Evolutionary conservation across 2,329 filamentous ascomycete species (phyloP).

Genomic region (Penicillium expansum): DNA sequence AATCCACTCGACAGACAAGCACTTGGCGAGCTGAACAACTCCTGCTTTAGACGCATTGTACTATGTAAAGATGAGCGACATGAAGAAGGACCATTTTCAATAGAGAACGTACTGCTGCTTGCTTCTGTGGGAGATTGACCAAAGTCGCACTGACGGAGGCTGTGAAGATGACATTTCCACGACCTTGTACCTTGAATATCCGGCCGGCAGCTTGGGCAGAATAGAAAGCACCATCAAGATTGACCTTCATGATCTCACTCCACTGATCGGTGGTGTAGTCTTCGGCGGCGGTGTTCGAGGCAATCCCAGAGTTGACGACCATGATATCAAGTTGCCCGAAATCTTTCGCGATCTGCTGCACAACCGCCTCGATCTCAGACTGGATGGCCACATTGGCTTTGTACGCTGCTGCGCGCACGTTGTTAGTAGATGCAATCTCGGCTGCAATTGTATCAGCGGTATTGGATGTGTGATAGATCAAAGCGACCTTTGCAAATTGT

Average conservation of each 20-base stretch:
- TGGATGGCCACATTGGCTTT: conserved; percentile 33
- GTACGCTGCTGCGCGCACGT: conserved; percentile 34
- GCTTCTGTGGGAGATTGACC: conserved; percentile 42
- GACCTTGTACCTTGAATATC: conserved; percentile 37
- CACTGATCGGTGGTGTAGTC: conserved; percentile 42
- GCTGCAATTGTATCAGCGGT: conserved; percentile 25
- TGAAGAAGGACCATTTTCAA: background rate
- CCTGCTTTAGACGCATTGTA: conserved; percentile 42
- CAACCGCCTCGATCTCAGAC: conserved; percentile 29
- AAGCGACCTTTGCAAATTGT: conserved; percentile 19
- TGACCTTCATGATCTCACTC: conserved; percentile 42
- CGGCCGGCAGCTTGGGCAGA: conserved; percentile 39
- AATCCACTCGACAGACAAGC: conserved; percentile 41
- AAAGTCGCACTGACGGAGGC: conserved; percentile 39
- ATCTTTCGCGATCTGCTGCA: conserved; percentile 37
- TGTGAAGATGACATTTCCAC: conserved; percentile 41
- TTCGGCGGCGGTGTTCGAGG: conserved; percentile 34
- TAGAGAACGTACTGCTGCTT: conserved; percentile 29
- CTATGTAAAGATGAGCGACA: conserved; percentile 9
- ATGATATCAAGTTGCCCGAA: conserved; percentile 49
- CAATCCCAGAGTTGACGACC: conserved; percentile 48
- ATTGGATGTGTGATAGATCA: conserved; percentile 33
- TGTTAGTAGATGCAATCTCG: conserved; percentile 28
- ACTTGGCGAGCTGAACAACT: conserved; percentile 40
- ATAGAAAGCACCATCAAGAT: conserved; percentile 41